Evolutionary conservation across 2,329 filamentous ascomycete genomes (phyloP).

Genomic region (Alternaria ventricosa): DNA sequence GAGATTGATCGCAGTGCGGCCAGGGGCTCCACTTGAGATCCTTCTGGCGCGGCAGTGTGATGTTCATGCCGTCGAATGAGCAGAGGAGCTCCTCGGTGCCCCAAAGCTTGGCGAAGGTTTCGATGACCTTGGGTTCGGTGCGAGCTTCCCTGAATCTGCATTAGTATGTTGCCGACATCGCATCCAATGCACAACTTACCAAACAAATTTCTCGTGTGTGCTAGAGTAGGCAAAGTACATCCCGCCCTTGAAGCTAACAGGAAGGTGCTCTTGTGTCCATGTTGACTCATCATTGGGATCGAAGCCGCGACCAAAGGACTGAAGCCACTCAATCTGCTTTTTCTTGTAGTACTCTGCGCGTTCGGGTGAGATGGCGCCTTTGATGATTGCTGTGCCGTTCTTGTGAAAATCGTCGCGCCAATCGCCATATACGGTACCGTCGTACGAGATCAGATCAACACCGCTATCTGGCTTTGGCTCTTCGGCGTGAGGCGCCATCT

Average conservation of each 20-base stretch:
- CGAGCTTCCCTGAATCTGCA: background rate
- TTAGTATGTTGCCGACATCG: background rate
- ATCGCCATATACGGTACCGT: conserved; percentile 18
- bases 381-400: conserved; percentile 52
- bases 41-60: background rate
- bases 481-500: conserved; percentile 27
- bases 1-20: conserved; percentile 39
- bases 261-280: conserved; percentile 48
- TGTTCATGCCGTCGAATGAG: background rate
- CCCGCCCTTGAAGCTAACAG: conserved; percentile 52
- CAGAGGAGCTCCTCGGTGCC: background rate
- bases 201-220: conserved; percentile 52
- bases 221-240: conserved; percentile 52
- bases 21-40: background rate
- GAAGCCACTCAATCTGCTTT: conserved; percentile 53
- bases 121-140: background rate
- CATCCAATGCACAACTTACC: conserved; percentile 13
- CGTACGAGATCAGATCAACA: conserved; percentile 22
- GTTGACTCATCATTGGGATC: conserved; percentile 44
- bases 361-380: conserved; percentile 49
- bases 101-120: background rate
- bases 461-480: conserved; percentile 20
- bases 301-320: conserved; percentile 52
- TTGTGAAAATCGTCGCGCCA: conserved; percentile 45
- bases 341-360: conserved; percentile 50